A percentile compares a stretch with the other conserved stretches of the same genome.
Conservation (phyloP, 2,329 filamentous ascomycete genomes). For the Gliomastix tumulicola region DNA sequence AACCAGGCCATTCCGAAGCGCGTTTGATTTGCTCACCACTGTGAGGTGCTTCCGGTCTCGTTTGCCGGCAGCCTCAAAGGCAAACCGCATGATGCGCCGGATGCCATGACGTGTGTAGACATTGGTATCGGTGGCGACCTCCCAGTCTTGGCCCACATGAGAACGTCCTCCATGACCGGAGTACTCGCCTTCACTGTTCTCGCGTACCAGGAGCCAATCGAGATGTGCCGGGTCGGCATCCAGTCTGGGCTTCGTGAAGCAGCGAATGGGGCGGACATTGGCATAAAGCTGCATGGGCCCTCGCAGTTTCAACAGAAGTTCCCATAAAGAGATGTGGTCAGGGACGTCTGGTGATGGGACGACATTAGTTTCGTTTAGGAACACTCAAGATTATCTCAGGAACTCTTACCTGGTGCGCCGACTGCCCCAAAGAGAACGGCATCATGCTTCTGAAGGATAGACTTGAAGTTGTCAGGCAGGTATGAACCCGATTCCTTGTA, state of each 20-base stretch:
- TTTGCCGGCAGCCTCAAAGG: constrained; percentile 52
- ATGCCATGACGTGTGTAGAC: constrained; percentile 56
- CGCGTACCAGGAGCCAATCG: constrained; percentile 60
- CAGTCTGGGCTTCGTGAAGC: constrained; percentile 50
- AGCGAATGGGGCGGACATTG: constrained; percentile 56
- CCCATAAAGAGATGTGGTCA: constrained; percentile 61
- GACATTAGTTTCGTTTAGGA: no score
- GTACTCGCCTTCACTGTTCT: constrained; percentile 62
- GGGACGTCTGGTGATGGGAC: constrained; percentile 42
- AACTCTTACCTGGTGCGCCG: constrained; percentile 41
- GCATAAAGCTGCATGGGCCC: constrained; percentile 60
- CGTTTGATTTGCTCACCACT: constrained; percentile 60
- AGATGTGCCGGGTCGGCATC: constrained; percentile 45
- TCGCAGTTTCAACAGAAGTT: constrained; percentile 55
- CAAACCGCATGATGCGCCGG: constrained; percentile 54
- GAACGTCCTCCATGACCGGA: constrained; percentile 58
- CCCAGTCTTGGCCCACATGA: constrained; percentile 51
- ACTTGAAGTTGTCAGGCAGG: constrained; percentile 23
- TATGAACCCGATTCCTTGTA: constrained; percentile 61
- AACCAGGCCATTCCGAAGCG: constrained; percentile 60
- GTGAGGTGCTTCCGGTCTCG: constrained; percentile 51
- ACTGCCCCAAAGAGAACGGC: constrained; percentile 61
- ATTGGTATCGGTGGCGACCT: constrained; percentile 53
- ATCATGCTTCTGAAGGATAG: constrained; percentile 31
- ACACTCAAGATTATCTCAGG: no score